phyloP scores from a whole-genome alignment of 371 early-diverging fungal species.

The Mucor lusitanicus region DNA sequence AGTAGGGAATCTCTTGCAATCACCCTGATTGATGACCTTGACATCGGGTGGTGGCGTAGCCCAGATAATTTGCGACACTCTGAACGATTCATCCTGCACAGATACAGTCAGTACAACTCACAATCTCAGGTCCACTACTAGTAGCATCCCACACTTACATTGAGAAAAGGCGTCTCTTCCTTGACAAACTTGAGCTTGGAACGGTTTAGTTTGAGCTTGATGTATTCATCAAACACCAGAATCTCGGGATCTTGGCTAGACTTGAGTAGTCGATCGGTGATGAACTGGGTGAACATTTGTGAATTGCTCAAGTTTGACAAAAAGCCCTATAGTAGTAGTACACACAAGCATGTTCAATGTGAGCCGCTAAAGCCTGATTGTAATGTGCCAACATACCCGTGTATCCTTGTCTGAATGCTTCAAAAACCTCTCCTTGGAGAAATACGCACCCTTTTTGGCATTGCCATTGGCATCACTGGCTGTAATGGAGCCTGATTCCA shows the following conservation, averaged over 20 bases:
- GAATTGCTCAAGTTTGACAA: conserved; percentile 67
- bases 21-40: conserved; percentile 1
- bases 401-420: conserved; percentile 69
- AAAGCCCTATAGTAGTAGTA: conserved; percentile 58
- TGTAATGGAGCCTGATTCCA: conserved; percentile 16
- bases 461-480: conserved; percentile 15
- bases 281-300: conserved; percentile 84
- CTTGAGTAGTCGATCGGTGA: conserved; percentile 70
- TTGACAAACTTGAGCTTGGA: conserved; percentile 75
- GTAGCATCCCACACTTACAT: conserved; percentile 54
- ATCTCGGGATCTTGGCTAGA: conserved; percentile 72
- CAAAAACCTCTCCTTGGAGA: conserved; percentile 67
- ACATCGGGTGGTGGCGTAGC: conserved; percentile 36
- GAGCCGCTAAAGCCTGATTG: too few relatives aligned
- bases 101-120: neutral
- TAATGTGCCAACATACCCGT: conserved; percentile 52
- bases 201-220: conserved; percentile 81
- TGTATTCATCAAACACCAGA: conserved; percentile 79
- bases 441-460: conserved; percentile 19
- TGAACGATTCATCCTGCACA: conserved; percentile 40
- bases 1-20: conserved; percentile 41
- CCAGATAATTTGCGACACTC: conserved; percentile 51
- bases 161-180: conserved; percentile 79
- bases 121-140: neutral
- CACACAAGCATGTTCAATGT: neutral